Conservation (phyloP, 2,329 filamentous ascomycete genomes). For the Pleomassaria siparia region DNA sequence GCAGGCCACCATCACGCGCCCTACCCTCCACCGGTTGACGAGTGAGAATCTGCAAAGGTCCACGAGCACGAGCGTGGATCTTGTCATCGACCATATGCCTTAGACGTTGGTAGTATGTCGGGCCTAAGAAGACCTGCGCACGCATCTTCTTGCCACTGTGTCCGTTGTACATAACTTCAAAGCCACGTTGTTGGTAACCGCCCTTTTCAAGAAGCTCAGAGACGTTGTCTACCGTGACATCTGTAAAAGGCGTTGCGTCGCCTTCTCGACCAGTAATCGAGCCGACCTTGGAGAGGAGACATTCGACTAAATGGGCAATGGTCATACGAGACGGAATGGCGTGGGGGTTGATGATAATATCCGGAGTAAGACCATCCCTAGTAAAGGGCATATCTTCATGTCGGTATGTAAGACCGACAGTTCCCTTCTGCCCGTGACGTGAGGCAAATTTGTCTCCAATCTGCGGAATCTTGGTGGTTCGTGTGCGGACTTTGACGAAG, state of each 20-base stretch:
- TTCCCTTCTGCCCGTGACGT: conserved; percentile 98
- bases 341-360: conserved; percentile 98
- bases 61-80: conserved; percentile 97
- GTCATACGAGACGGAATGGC: conserved; percentile 99
- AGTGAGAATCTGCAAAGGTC: conserved; percentile 95
- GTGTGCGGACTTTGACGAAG: conserved; percentile 95
- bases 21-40: conserved; percentile 97
- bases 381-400: conserved; percentile 99
- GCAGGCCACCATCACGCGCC: conserved; percentile 94
- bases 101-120: conserved; percentile 97
- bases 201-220: conserved; percentile 83
- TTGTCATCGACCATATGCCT: conserved; percentile 99
- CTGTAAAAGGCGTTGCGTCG: conserved; percentile 96
- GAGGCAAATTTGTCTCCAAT: conserved; percentile 99
- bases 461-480: conserved; percentile 96
- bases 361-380: conserved; percentile 84
- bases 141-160: conserved; percentile 93
- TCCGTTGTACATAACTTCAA: conserved; percentile 98
- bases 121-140: conserved; percentile 93
- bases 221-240: conserved; percentile 93
- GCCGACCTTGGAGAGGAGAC: conserved; percentile 93
- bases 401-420: conserved; percentile 96
- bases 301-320: conserved; percentile 99
- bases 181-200: conserved; percentile 95
- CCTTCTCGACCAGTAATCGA: conserved; percentile 93